phyloP scores from a whole-genome alignment of 371 early-diverging fungal genomes.

The Smittium culicis region DNA sequence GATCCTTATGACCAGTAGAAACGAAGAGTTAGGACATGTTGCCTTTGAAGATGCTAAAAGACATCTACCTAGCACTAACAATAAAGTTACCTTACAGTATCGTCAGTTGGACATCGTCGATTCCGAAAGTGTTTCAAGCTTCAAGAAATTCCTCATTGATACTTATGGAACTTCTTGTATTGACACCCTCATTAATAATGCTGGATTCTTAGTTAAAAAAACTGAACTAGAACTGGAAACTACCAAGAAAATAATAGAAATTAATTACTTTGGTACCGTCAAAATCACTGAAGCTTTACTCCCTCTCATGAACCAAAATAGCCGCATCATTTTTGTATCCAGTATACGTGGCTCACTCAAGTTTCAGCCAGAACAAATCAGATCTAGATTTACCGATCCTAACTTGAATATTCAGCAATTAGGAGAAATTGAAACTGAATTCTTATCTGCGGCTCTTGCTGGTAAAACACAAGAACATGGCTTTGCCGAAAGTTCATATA shows the following conservation, averaged over 20 bases:
- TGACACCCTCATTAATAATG: slow-evolving; percentile 27
- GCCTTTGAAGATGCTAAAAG: slow-evolving; percentile 26
- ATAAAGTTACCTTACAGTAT: slow-evolving; percentile 11
- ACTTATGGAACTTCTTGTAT: slow-evolving; percentile 24
- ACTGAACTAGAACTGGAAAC: not conserved
- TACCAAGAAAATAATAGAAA: slow-evolving; percentile 7
- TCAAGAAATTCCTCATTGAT: slow-evolving; percentile 20
- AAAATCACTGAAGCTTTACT: slow-evolving; percentile 12
- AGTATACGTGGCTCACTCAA: not conserved
- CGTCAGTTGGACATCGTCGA: slow-evolving; percentile 27
- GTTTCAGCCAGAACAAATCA: not conserved
- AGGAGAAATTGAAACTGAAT: not conserved
- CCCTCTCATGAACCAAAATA: slow-evolving; percentile 21
- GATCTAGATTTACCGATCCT: not conserved
- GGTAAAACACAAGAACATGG: slow-evolving; percentile 23
- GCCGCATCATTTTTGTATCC: slow-evolving; percentile 12
- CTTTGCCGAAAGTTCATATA: slow-evolving; percentile 27
- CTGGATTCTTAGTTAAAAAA: slow-evolving; percentile 22
- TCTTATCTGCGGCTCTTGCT: slow-evolving; percentile 16
- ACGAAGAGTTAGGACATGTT: slow-evolving; percentile 21
- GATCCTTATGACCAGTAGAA: slow-evolving; percentile 24
- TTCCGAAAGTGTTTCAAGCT: slow-evolving; percentile 15
- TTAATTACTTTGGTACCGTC: not conserved
- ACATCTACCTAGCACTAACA: slow-evolving; percentile 16
- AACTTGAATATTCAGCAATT: not conserved